A percentile compares a stretch with the other conserved stretches of the same genome.
phyloP scores from a whole-genome alignment of 257 asterid genomes.

The Capsicum chinense region DNA sequence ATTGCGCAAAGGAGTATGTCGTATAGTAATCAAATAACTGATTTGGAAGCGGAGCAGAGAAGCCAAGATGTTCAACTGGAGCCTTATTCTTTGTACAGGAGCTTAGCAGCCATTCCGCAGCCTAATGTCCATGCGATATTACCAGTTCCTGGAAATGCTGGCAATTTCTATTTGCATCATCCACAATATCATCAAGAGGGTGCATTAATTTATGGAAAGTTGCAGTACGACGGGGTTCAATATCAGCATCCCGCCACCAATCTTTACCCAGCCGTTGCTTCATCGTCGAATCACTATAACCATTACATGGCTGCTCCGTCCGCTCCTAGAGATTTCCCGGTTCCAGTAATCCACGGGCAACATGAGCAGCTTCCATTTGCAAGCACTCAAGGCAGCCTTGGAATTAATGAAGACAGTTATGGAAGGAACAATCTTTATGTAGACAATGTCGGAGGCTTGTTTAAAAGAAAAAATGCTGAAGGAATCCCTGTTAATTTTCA shows the following conservation, averaged over 20 bases:
- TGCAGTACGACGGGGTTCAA: conserved; percentile 48
- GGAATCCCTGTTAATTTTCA: conserved; percentile 48
- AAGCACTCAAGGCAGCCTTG: conserved; percentile 38
- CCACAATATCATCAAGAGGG: conserved; percentile 63
- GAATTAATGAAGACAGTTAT: conserved; percentile 45
- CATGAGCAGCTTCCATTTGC: conserved; percentile 53
- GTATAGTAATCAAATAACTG: conserved; percentile 54
- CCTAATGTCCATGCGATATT: conserved; percentile 48
- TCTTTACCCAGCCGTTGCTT: conserved; percentile 49
- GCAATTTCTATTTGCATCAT: conserved; percentile 52
- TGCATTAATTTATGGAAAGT: conserved; percentile 57
- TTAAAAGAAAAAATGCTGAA: conserved; percentile 69
- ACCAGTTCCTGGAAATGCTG: conserved; percentile 50
- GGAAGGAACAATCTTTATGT: conserved; percentile 48
- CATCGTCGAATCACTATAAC: conserved; percentile 61
- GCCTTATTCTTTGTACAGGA: conserved; percentile 64
- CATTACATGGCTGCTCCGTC: conserved; percentile 65
- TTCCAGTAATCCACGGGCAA: conserved; percentile 61
- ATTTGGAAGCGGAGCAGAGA: conserved; percentile 64
- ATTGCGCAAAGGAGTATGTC: conserved; percentile 81
- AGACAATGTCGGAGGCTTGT: conserved; percentile 54
- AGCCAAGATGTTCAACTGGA: conserved; percentile 62
- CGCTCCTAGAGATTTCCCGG: conserved; percentile 59
- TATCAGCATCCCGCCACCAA: conserved; percentile 59
- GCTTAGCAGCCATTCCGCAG: conserved; percentile 56